A percentile compares a stretch with the other conserved stretches of the same genome.
Conservation (phyloP, 371 early-diverging fungal genomes). For the Umbelopsis sp. region DNA sequence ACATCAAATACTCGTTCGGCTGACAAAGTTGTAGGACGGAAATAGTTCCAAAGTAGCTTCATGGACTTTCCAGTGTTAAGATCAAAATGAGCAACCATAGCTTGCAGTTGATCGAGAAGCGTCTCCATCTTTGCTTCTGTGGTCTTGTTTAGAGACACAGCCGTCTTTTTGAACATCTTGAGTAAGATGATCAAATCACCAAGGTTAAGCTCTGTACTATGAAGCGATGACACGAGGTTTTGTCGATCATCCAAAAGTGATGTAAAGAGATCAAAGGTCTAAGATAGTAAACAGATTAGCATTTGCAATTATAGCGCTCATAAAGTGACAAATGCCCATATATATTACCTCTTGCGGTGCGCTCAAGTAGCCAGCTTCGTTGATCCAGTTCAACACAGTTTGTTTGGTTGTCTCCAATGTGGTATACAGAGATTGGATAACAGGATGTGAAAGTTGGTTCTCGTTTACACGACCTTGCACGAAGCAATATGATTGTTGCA, state of each 20-base stretch:
- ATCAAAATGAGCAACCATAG: conserved; percentile 46
- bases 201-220: conserved; percentile 50
- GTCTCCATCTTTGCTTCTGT: background rate
- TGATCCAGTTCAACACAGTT: conserved; percentile 40
- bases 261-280: conserved; percentile 41
- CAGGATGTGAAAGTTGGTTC: conserved; percentile 53
- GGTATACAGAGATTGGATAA: conserved; percentile 48
- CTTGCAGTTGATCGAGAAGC: background rate
- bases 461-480: conserved; percentile 48
- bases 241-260: conserved; percentile 62
- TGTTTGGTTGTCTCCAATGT: conserved; percentile 41
- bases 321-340: background rate
- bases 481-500: conserved; percentile 60
- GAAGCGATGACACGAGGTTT: conserved; percentile 60
- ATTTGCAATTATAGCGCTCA: background rate
- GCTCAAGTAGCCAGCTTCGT: conserved; percentile 28
- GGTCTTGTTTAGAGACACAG: conserved; percentile 27
- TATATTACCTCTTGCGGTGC: conserved; percentile 24
- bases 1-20: conserved; percentile 51
- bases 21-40: conserved; percentile 61
- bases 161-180: conserved; percentile 42
- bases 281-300: background rate
- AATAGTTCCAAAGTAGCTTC: conserved; percentile 66
- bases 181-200: conserved; percentile 62
- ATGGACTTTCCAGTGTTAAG: conserved; percentile 59